Evolutionary conservation across 2,329 filamentous ascomycete species (phyloP), one percentile per base, ranked within the genome.

Genomic region (Epicoccum sorghinum): DNA sequence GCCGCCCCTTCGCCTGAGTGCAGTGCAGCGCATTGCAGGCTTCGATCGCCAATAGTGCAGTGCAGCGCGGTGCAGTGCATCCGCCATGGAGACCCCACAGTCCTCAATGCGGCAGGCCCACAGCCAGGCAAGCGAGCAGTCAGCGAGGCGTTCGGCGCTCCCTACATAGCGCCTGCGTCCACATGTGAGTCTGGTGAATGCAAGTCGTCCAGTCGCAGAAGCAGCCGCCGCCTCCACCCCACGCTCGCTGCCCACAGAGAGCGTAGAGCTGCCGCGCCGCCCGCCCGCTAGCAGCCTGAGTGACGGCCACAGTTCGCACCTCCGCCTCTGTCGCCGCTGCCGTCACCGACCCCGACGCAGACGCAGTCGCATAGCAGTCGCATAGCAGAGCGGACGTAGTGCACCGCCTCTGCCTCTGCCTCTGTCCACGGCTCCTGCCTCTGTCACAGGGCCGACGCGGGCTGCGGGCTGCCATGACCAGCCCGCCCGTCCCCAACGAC

Each of bases 81-180:
- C 33, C 47, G 50, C 33, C 38, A 32, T 45, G 13, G 38, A 47
- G 38, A 38, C 50, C 50, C 50, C 50, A 38, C 44, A 42, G 38
- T 30, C 13, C 30, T 43, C 47, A 23, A 43, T 25, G 25, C 24
- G 30, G 40, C 25, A 43, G 22, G 39, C 25, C 25, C 36, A 27
- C 48, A 45, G 35, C 27, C 49, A 24, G 22, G 37, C 43, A 18
- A 41, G 45, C 36, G 42, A 41, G 29, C 32, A 47, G 50, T 47
- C 50, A 53, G 51, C 45, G 35, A 14, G 32, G 33, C 38, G 45
- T 40, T 40, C 40, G 45, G 29, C 35, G 45, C 43, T 46, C 36
- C 36, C 18, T 55, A 55, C 52, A 55, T 55, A 55, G 52, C 52
- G 46, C 39, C 45, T 38, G 51, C 51, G 35, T 42, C 46, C 46